Evolutionary conservation across 495 filamentous ascomycete species (phyloP), one percentile per base, ranked within the genome.

Genomic region (Hypoxylon intermedium): DNA sequence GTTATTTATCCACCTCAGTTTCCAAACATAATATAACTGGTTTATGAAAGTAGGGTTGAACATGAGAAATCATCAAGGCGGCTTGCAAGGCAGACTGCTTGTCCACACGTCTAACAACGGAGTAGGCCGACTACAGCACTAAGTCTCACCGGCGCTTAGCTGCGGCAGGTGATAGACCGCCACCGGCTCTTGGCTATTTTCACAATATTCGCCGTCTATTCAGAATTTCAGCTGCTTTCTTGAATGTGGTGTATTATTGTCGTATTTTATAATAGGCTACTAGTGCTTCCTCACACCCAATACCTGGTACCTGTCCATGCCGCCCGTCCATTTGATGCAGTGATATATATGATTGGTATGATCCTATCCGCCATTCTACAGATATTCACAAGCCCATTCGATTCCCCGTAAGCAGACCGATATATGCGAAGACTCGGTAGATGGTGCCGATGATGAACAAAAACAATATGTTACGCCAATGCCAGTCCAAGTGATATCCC

Each of bases 391-490:
- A 20, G 18, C 69, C 60, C 31, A 69, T 31, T 4, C 60, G 60
- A 26, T 33, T 53, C 5, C 71, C 71, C 6, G 19, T 36, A 40
- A 74, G 50, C 62, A 80, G 47, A 4, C 75, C 78, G 18, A 70
- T 31, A 53, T 77, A 80, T 9, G 78, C 78, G 23, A 80, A 21
- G 3, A 78, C 30, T 12, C 78, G 59, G 53, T 79, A 79, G 13
- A 66, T 38, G 5, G 67, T 70, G 11, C 78, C 78, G 36, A 80
- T 73, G 11, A 47, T 53, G 21, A 77, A 37, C 48, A 80, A 38
- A 16, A 75, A 48, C 30, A 60, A 28, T 20, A 81, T 41, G 57
- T 83, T 82, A 15, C 62, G 26, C 46, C 65, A 69, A 45, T 72
- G 69, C 57, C 69, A 53, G 26, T 74, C 67, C 2, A 83, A 63